Base-by-base conservation (phyloP, 768 basidiomycete species). In the Sarcomyxa edulis region DNA sequence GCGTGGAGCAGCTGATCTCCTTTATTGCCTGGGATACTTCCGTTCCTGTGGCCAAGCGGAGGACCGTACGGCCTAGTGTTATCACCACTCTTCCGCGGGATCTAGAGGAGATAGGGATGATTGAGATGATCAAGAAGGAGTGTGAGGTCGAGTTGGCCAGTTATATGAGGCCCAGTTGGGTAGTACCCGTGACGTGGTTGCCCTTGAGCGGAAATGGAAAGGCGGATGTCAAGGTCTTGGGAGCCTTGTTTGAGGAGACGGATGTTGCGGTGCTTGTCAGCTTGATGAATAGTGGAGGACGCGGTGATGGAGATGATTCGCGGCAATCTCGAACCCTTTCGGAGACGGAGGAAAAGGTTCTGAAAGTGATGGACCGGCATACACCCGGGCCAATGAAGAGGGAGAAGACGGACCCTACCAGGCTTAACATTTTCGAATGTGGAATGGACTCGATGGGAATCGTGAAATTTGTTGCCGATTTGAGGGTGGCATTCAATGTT, bases 131-230 rank as follows among this genome's bases (percentile, higher is more conserved):
- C 42, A 51, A 62, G 32, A 48, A 35, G 6, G 59, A 59, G 9
- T 71, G 67, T 42, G 63, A 69, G 25, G 47, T 43, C 5, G 64
- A 71, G 46, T 54, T 74, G 1, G 62, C 73, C 5, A 64, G 60
- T 33, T 75, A 75, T 44, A 74, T 73, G 72, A 63, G 72, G 5
- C 73, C 73, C 7, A 62, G 65, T 39, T 69, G 71, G 48, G 60
- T 75, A 37, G 57, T 74, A 21, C 67, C 71, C 6, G 53, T 74
- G n/a, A 57, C 51, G 40, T 74, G 64, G 58, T 60, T 74, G 39
- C 71, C 72, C 5, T 47, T 75, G 40, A 74, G 56, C 49, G 54
- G 62, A 8, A 57, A 62, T 35, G 65, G 66, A 14, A 60, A 59
- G 43, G 60, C 58, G 24, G 60, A 72, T 32, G 43, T 49, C 14